Evolutionary conservation across 2,329 filamentous ascomycete genomes (phyloP).

Genomic region (Apiospora pterosperma): DNA sequence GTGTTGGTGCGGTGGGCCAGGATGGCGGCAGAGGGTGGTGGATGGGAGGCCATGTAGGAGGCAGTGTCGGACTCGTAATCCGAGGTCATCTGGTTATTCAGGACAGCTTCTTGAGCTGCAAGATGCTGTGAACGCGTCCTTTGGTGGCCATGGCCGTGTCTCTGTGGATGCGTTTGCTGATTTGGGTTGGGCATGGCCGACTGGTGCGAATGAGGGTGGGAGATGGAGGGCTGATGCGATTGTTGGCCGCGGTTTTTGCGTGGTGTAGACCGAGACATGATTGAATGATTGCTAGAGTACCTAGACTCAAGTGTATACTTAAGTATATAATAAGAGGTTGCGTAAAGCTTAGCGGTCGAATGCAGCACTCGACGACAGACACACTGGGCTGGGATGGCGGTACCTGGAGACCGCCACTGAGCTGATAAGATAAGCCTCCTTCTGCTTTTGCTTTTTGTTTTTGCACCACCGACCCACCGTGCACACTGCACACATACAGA

Average conservation of each 20-base stretch:
- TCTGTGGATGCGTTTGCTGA: constrained; percentile 6
- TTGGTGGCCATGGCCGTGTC: constrained; percentile 28
- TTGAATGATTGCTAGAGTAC: neutral
- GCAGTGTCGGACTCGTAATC: constrained; percentile 67
- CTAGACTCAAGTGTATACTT: too few species aligned
- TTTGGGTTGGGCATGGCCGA: constrained; percentile 9
- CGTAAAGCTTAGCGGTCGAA: neutral
- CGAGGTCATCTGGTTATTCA: constrained; percentile 26
- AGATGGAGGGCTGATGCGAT: constrained; percentile 11
- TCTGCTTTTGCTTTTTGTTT: too few species aligned
- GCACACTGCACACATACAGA: too few species aligned
- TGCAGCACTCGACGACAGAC: neutral
- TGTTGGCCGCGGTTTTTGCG: constrained; percentile 29
- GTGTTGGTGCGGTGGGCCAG: constrained; percentile 68
- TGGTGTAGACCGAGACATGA: constrained; percentile 32
- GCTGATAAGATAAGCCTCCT: too few species aligned
- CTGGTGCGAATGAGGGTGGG: constrained; percentile 11
- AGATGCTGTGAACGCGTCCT: constrained; percentile 24
- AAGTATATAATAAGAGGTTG: neutral
- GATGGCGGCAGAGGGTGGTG: constrained; percentile 43
- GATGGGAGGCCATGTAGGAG: constrained; percentile 40
- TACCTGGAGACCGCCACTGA: too few species aligned
- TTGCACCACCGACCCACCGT: too few species aligned
- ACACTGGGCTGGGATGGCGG: neutral
- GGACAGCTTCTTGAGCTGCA: constrained; percentile 16